These are phyloP conservation scores for Avena atlantica DNA, from an alignment of 176 grass and related monocot genomes.

Conservation along the genomic window DNA sequence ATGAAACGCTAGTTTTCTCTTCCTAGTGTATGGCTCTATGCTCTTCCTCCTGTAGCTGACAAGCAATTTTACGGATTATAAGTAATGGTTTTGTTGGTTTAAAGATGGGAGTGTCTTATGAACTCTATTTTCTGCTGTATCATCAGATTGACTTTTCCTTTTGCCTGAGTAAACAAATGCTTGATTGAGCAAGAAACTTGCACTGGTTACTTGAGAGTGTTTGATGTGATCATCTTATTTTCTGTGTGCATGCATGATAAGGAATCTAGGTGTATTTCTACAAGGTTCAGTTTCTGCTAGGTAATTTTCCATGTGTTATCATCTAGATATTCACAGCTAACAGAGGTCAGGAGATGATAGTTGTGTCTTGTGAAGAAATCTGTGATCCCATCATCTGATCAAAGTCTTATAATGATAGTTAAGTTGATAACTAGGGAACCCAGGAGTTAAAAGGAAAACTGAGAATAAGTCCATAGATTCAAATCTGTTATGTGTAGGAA, in stretches of 20 bases:
- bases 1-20: background rate
- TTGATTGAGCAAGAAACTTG: background rate
- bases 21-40: background rate
- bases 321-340: background rate
- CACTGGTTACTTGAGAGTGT: background rate
- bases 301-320: background rate
- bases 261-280: background rate
- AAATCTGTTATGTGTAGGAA: background rate
- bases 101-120: background rate
- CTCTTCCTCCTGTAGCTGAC: constrained; percentile 15
- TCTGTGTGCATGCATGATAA: constrained; percentile 1
- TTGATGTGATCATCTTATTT: background rate
- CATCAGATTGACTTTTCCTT: constrained; percentile 23
- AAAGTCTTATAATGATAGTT: too few relatives aligned
- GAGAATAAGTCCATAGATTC: too few relatives aligned
- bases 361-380: background rate
- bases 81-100: background rate
- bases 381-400: background rate
- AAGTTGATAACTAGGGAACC: too few relatives aligned
- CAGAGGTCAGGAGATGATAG: background rate
- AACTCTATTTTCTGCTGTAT: background rate
- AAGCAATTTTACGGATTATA: background rate
- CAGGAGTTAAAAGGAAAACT: too few relatives aligned
- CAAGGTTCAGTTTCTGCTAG: background rate
- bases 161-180: background rate